A percentile compares a stretch with the other conserved stretches of the same genome.
Conservation (phyloP, 2,329 filamentous ascomycete genomes). For the Fusarium longipes region DNA sequence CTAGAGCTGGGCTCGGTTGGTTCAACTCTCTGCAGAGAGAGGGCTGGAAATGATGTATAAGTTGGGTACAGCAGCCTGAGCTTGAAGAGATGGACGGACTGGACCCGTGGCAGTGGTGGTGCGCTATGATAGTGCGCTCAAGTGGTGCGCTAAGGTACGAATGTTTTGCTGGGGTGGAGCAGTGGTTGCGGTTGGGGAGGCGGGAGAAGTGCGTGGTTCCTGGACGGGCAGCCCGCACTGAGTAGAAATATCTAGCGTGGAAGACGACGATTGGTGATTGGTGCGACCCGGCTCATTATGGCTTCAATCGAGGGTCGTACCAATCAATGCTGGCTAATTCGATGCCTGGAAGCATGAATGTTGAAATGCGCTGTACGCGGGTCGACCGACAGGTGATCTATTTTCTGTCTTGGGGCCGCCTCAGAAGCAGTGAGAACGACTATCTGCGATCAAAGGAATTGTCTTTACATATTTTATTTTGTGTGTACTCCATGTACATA, state of each 20-base stretch:
- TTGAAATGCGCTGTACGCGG: not conserved
- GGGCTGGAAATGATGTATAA: slow-evolving; percentile 44
- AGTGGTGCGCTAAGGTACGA: slow-evolving; percentile 39
- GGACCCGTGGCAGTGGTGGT: slow-evolving; percentile 39
- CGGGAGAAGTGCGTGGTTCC: slow-evolving; percentile 38
- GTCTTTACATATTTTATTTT: slow-evolving; percentile 4
- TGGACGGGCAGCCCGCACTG: slow-evolving; percentile 31
- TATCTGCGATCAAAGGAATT: slow-evolving; percentile 8
- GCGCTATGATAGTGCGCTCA: slow-evolving; percentile 32
- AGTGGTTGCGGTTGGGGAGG: slow-evolving; percentile 34
- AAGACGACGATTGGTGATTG: slow-evolving; percentile 52
- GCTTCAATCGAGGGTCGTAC: slow-evolving; percentile 18
- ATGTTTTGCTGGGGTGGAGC: slow-evolving; percentile 44
- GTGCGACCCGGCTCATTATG: slow-evolving; percentile 37
- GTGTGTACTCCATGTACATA: not conserved
- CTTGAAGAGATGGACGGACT: slow-evolving; percentile 42
- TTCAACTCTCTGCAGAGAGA: slow-evolving; percentile 33
- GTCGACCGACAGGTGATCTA: not conserved
- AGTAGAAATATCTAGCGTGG: slow-evolving; percentile 48
- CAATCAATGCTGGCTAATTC: not conserved
- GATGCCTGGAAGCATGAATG: not conserved
- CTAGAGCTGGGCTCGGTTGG: slow-evolving; percentile 34
- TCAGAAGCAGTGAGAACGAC: not conserved
- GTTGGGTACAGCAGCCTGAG: slow-evolving; percentile 42
- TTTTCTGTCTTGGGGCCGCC: not conserved